Evolutionary conservation across 2,329 filamentous ascomycete genomes (phyloP).

Genomic region (Celoporthe dispersa): DNA sequence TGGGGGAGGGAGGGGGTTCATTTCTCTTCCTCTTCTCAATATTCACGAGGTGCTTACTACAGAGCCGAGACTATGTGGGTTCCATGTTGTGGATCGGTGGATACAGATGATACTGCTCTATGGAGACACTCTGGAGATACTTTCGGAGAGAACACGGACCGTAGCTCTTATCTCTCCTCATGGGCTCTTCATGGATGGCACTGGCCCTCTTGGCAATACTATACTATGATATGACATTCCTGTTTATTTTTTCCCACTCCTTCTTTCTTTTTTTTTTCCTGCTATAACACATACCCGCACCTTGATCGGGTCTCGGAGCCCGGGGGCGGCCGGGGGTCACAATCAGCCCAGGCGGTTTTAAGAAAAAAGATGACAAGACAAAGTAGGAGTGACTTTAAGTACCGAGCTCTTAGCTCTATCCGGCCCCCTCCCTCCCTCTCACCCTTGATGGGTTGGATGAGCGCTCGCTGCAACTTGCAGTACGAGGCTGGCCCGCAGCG

Average conservation of each 20-base stretch:
- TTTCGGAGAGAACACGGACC: conserved; percentile 1
- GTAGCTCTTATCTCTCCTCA: neutral
- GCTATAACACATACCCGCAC: neutral
- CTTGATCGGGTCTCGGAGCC: neutral
- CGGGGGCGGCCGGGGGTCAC: neutral
- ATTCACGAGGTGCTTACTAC: neutral
- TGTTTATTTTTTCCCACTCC: too few species aligned
- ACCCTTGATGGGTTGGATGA: neutral
- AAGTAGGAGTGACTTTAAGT: neutral
- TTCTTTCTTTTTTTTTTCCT: neutral
- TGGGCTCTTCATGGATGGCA: neutral
- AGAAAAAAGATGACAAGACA: too few species aligned
- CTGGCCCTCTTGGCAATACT: neutral
- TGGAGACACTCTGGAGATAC: neutral
- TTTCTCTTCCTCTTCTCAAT: too few species aligned
- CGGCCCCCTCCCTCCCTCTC: neutral
- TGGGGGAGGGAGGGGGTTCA: too few species aligned
- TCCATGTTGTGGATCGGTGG: neutral
- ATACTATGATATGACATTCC: neutral
- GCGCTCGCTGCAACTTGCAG: conserved; percentile 5
- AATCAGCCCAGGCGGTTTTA: neutral
- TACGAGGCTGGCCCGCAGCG: conserved; percentile 9
- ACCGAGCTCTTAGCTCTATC: neutral
- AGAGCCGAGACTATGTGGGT: neutral
- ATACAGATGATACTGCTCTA: neutral